Evolutionary conservation across 2,329 filamentous ascomycete genomes (phyloP), one percentile per base, ranked within the genome.

Genomic region (Colletotrichum shisoi): DNA sequence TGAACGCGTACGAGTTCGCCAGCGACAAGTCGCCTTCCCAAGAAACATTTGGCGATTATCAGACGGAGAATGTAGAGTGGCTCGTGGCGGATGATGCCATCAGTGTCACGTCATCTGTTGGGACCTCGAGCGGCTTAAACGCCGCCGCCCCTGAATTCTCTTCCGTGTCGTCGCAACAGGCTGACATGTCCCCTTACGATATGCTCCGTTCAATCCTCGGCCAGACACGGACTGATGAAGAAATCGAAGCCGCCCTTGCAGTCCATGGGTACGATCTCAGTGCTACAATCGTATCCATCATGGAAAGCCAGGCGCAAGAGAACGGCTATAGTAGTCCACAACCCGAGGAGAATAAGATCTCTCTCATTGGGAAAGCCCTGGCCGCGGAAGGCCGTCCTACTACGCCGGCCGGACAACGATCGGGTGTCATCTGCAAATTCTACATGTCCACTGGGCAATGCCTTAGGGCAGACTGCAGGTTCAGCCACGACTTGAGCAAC

Each of bases 121-220:
- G 87, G 42, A 87, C 86, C 11, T 84, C 90, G 17, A 93, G 89
- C 71, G 88, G 87, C 40, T 84, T 94, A 68, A 94, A 93, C 74
- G 90, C 89, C 49, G 90, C 90, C 15, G 92, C 92, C 5, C 91
- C 94, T 27, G 93, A 97, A 76, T 97, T 87, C 72, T 84, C 85
- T 1, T 81, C 79, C 69, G 76, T 81, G 75, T 82, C 84, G 39
- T 80, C 84, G 57, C 87, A 90, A 75, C 91, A 91, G 74, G 87
- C 88, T 63, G 94, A 98, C 74, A 98, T 99, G 94, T 96, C 92
- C 66, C 94, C 95, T 0, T 97, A 97, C 79, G 95, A 99, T 76
- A 98, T 99, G 87, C 84, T 99, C 63, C 91, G 95, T 69, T 97
- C 94, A 6, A 96, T 99, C 46, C 84, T 99, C 31, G 93, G 94